These are phyloP conservation scores for Plantago coronopus DNA, from an alignment of 305 asterid species.

Conservation along the genomic window DNA sequence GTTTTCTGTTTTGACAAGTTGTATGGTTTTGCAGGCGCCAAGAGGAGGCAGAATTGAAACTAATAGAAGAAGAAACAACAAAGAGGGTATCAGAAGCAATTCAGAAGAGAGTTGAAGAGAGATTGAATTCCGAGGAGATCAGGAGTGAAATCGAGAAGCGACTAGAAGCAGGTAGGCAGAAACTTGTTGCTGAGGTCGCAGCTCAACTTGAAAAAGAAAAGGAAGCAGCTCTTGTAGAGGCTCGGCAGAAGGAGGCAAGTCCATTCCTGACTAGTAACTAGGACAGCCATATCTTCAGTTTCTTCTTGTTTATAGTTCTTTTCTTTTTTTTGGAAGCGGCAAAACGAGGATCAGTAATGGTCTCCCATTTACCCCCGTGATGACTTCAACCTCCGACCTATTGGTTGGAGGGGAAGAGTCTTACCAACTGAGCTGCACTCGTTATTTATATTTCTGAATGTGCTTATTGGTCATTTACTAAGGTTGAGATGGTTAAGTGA, in stretches of 20 bases:
- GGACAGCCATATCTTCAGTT: not conserved
- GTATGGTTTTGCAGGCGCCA: constrained; percentile 64
- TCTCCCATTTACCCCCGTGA: too few species aligned
- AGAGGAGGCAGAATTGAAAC: constrained; percentile 80
- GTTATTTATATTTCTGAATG: not conserved
- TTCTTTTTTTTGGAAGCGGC: too few species aligned
- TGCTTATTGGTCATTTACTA: not conserved
- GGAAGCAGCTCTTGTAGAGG: constrained; percentile 62
- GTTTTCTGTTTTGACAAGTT: constrained; percentile 29
- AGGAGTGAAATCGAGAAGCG: constrained; percentile 62
- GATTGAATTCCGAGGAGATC: constrained; percentile 59
- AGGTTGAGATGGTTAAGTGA: not conserved
- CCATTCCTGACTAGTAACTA: constrained; percentile 8
- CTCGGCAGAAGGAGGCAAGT: constrained; percentile 71
- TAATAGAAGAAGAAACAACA: constrained; percentile 95
- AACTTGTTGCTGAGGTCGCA: constrained; percentile 71
- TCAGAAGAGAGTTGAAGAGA: constrained; percentile 73
- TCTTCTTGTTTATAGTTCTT: too few species aligned
- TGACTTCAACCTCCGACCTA: too few species aligned
- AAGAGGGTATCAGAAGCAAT: constrained; percentile 75
- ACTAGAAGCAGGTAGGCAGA: constrained; percentile 76
- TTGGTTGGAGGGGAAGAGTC: too few species aligned
- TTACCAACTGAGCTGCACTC: too few species aligned
- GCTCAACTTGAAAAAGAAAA: constrained; percentile 81
- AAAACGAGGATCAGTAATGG: too few species aligned